Evolutionary conservation across 1,284 basidiomycete species (phyloP), one percentile per base, ranked within the genome.

Genomic region (Ustilago shanxiensis): DNA sequence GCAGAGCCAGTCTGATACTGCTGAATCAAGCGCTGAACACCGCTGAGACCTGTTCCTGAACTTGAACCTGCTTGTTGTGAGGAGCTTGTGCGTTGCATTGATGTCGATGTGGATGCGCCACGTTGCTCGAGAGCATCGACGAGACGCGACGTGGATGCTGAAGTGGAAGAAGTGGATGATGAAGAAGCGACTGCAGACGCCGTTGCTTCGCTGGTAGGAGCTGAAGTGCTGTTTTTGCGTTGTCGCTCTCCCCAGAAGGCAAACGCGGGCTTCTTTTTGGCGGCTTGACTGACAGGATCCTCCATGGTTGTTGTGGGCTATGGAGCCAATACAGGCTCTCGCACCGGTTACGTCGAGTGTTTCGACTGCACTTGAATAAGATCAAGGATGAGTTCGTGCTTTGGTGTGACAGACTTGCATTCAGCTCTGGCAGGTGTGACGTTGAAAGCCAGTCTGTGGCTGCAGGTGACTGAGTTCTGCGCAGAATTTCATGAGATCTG

Each of bases 191-290:
- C 18, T 6, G 57, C 29, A 4, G 49, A 22, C 18, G 68, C 16
- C 14, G 51, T n/a, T 53, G 61, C 49, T 26, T 47, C 18, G 55
- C 20, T 55, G 53, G 29, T 35, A 14, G 57, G 24, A 13, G 59
- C 35, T 3, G 50, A 33, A 14, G 65, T 53, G 57, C 57, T 65
- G 49, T 64, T 55, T 29, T 65, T 65, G 50, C 62, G 54, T 33
- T 68, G 73, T 22, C 73, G 39, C 31, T 76, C 73, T 44, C 41
- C 41, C 73, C 73, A 76, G 22, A 76, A 76, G 16, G 73, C 73
- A 52, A 76, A 72, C 3, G 69, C 66, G 22, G 69, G 69, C 60
- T 66, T 76, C 59, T 72, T 76, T 37, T 72, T 72, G 31, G 18
- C 49, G 18, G 58, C 28, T 10, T 54, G 64, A 18, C 56, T 63